Evolutionary conservation across 2,329 filamentous ascomycete genomes (phyloP).

Genomic region (Colletotrichum endophyticum): DNA sequence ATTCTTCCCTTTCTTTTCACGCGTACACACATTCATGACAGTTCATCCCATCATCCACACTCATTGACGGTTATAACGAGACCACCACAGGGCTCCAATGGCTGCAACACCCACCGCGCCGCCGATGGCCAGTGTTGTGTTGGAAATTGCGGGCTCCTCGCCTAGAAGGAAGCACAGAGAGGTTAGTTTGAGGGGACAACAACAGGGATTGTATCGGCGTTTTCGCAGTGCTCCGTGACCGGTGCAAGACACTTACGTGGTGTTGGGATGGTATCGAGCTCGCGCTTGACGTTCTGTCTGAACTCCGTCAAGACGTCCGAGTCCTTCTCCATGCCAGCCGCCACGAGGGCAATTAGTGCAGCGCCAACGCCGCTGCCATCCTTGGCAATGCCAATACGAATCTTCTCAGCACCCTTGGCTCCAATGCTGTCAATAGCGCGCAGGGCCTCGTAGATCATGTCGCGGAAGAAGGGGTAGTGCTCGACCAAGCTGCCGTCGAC

Average conservation of each 20-base stretch:
- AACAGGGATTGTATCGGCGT: slow-evolving; percentile 22
- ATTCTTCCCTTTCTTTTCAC: not conserved
- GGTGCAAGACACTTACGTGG: slow-evolving; percentile 29
- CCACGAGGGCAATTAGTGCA: slow-evolving; percentile 90
- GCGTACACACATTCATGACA: not conserved
- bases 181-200: slow-evolving; percentile 24
- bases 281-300: slow-evolving; percentile 41
- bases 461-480: slow-evolving; percentile 92
- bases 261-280: slow-evolving; percentile 34
- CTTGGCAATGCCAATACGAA: slow-evolving; percentile 95
- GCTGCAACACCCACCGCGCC: slow-evolving; percentile 41
- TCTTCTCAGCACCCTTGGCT: slow-evolving; percentile 77
- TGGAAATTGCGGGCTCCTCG: slow-evolving; percentile 33
- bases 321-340: slow-evolving; percentile 68
- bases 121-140: slow-evolving; percentile 35
- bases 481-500: slow-evolving; percentile 95
- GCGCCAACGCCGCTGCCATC: slow-evolving; percentile 96
- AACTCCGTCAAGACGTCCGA: slow-evolving; percentile 47
- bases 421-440: slow-evolving; percentile 80
- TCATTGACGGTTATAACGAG: slow-evolving; percentile 8
- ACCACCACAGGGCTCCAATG: slow-evolving; percentile 26
- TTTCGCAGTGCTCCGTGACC: slow-evolving; percentile 19
- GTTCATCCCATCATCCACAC: not conserved
- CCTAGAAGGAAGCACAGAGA: slow-evolving; percentile 21
- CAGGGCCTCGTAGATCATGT: slow-evolving; percentile 85